Base-by-base conservation (phyloP, 306 rosid species). In the Medicago arabica region DNA sequence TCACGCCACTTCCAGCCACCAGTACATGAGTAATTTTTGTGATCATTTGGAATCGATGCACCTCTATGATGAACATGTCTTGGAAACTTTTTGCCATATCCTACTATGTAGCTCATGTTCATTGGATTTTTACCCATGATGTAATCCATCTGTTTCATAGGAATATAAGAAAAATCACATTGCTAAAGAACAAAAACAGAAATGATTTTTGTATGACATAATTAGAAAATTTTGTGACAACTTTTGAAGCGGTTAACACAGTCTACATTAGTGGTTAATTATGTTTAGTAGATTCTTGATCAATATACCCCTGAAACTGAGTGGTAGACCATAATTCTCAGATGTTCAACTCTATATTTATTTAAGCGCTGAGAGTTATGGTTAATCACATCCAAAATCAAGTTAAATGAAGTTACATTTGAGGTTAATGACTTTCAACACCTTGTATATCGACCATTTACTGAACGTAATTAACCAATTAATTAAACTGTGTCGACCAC, bases 81-180 rank as follows among this genome's bases (percentile, higher is more conserved):
- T 0, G 92, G 90, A 68, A 55, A 89, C 64, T 86, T 86, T 16
- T 55, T 63, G 46, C 92, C 96, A 63, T 39, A 86, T 5, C 96
- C 92, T 25, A 86, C 96, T 19, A 88, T 65, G 39, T 90, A 90
- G 83, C 92, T 90, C 88, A 85, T 86, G 10, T 88, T 87, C 86
- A 83, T 71, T 14, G 96, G 91, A 74, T 90, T 88, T 54, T 83
- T 86, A n/a, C 92, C 95, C 55, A 89, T 43, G 17, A 89, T 87
- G 78, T 87, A 89, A 64, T 89, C 95, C 17, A 87, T 69, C 95
- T 89, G 85, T 36, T 44, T 14, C 44, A 69, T 46, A 4, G 5
- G 15, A 7, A 8, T 80, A 23, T 62, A 50, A 5, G 5, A 14
- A 59, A 68, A 60, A 36, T 3, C 4, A 60, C 13, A 60, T 65